phyloP scores from a whole-genome alignment of 2,329 filamentous ascomycete species.

The Colletotrichum chrysophilum region DNA sequence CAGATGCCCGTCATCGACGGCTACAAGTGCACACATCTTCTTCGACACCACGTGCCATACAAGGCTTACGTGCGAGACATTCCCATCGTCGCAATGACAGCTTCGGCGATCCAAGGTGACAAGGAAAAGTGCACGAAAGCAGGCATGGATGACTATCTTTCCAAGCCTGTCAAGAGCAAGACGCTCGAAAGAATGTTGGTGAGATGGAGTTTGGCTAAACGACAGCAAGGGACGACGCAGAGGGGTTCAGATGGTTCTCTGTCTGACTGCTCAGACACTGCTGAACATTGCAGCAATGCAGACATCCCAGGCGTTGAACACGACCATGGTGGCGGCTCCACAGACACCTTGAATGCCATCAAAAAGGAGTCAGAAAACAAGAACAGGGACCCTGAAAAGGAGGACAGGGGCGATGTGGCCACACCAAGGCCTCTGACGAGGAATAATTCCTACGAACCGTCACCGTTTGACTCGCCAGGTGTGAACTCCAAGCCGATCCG shows the following conservation, averaged over 20 bases:
- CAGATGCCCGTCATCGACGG: conserved; percentile 81
- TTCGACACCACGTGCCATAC: conserved; percentile 73
- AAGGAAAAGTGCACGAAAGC: conserved; percentile 74
- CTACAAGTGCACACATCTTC: conserved; percentile 76
- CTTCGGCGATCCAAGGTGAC: conserved; percentile 78
- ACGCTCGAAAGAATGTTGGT: conserved; percentile 74
- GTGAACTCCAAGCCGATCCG: conserved; percentile 33
- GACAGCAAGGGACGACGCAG: conserved; percentile 20
- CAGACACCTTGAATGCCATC: neutral
- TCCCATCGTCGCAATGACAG: conserved; percentile 83
- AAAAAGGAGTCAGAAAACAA: neutral
- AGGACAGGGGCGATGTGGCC: conserved; percentile 29
- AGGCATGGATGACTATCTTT: conserved; percentile 78
- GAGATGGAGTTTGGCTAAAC: conserved; percentile 61
- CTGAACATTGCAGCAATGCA: conserved; percentile 47
- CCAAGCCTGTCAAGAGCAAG: conserved; percentile 75
- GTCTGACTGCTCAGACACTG: conserved; percentile 52
- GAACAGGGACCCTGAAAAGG: neutral
- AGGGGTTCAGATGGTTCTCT: conserved; percentile 24
- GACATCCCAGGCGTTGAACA: conserved; percentile 40
- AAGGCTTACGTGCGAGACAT: conserved; percentile 63
- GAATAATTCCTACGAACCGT: conserved; percentile 43
- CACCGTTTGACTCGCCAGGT: conserved; percentile 44
- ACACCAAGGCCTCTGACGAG: conserved; percentile 46
- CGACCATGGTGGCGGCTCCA: neutral